Percentiles rank a stretch among this genome's conserved stretches.
Conservation (phyloP, 768 basidiomycete genomes). For the Tricholoma flavovirens region DNA sequence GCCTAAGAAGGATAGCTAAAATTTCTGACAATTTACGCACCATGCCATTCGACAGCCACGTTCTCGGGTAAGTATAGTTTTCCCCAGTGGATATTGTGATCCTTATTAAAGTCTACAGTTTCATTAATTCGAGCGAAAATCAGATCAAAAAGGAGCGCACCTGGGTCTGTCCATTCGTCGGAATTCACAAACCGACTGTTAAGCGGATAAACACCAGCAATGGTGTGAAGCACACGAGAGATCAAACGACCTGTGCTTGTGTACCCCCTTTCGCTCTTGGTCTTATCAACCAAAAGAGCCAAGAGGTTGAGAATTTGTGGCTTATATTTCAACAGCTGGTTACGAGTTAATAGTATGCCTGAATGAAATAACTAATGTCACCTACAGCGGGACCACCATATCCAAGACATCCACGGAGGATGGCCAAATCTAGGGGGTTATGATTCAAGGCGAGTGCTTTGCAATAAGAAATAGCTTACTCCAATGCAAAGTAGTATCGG, state of each 20-base stretch:
- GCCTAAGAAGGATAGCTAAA: constrained; percentile 5
- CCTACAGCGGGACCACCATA: constrained; percentile 62
- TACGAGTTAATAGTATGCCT: not conserved
- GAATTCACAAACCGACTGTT: constrained; percentile 79
- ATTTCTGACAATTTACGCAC: constrained; percentile 30
- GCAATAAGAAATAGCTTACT: constrained; percentile 41
- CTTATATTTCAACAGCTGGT: constrained; percentile 66
- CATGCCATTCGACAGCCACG: constrained; percentile 85
- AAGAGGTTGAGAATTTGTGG: constrained; percentile 59
- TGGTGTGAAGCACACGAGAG: constrained; percentile 65
- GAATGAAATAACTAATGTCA: constrained; percentile 4
- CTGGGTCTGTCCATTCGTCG: constrained; percentile 70
- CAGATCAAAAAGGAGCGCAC: constrained; percentile 34
- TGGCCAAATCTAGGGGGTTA: constrained; percentile 57
- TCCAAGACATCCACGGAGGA: constrained; percentile 77
- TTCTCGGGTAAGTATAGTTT: constrained; percentile 71
- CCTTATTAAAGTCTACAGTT: constrained; percentile 50
- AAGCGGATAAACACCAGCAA: constrained; percentile 70
- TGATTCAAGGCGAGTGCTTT: not conserved
- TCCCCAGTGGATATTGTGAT: constrained; percentile 74
- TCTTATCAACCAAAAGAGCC: constrained; percentile 63
- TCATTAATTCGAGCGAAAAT: constrained; percentile 11
- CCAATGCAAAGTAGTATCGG: constrained; percentile 91
- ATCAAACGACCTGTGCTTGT: constrained; percentile 73
- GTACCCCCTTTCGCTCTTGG: constrained; percentile 87